Base-by-base conservation (phyloP, 306 rosid species). In the Boehmeria nivea region DNA sequence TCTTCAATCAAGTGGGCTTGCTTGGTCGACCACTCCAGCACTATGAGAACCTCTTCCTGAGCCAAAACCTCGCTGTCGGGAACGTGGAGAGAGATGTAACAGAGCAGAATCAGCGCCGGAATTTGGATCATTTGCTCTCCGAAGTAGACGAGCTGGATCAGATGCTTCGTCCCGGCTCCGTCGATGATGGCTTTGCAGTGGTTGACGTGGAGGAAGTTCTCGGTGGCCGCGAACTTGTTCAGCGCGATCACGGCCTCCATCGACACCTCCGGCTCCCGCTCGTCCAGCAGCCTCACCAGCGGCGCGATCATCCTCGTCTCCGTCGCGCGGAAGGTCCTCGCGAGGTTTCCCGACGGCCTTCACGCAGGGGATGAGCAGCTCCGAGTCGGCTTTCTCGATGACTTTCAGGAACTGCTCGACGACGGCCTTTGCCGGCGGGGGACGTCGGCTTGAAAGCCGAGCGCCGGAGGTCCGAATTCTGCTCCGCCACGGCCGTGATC, bases 111-210 rank as follows among this genome's bases (percentile, higher is more conserved):
- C 17, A 83, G 50, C 0, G 95, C 68, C 24, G 85, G 84, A 10
- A 79, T 65, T 50, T 87, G 89, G 4, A 87, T 73, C 74, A 52
- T 54, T 37, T 65, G 86, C 51, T 81, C 95, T 0, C 87, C 89
- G 25, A 87, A 87, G 51, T 83, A 87, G 13, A 72, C 83, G 3
- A 81, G 43, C 34, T 87, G 95, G 47, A 87, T 75, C 8, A 87
- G 51, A 21, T 81, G 83, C 80, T 83, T 81, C 2, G 87, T 75
- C 3, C 95, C 95, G 12, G 81, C 89, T 3, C 79, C 81, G 2
- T 70, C 75, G 33, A 83, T 83, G 18, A 87, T 79, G n/a, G 94
- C 89, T 62, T 75, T 87, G 70, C 95, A 81, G 19, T 87, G 94
- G 44, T 66, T 79, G 43, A 76, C 76, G 10, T 87, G 89, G 8